Conservation (phyloP, 2,329 filamentous ascomycete genomes). For the Monilinia vaccinii-corymbosi region DNA sequence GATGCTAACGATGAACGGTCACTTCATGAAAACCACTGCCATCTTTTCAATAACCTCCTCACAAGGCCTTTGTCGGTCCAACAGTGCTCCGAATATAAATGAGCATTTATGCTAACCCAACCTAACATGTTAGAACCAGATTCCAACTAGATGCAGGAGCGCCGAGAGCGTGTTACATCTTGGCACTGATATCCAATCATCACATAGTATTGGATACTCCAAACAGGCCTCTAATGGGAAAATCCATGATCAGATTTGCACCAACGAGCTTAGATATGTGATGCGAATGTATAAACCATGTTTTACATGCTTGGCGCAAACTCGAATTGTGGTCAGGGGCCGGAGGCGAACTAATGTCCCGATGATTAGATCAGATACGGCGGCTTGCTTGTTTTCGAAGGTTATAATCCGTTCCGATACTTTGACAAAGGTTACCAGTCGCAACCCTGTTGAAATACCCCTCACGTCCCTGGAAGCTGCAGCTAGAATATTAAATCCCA, state of each 20-base stretch:
- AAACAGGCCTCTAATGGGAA: background rate
- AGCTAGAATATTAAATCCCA: background rate
- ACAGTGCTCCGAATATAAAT: background rate
- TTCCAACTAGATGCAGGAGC: background rate
- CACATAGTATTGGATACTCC: background rate
- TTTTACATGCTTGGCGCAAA: background rate
- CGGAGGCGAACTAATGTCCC: background rate
- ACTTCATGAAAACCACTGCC: background rate
- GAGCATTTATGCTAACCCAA: background rate
- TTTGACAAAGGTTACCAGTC: no score
- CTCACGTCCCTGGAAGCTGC: background rate
- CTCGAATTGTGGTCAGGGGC: background rate
- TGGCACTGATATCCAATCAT: background rate
- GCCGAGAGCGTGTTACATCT: background rate
- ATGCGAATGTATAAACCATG: background rate
- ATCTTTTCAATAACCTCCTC: background rate
- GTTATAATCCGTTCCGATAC: background rate
- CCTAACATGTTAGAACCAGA: background rate
- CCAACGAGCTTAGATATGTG: background rate
- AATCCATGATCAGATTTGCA: background rate
- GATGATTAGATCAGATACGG: background rate
- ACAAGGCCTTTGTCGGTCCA: background rate
- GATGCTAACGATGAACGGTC: background rate
- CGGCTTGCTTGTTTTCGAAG: background rate
- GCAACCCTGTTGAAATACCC: background rate